phyloP scores from a whole-genome alignment of 306 rosid genomes.

The Quercus parvula region DNA sequence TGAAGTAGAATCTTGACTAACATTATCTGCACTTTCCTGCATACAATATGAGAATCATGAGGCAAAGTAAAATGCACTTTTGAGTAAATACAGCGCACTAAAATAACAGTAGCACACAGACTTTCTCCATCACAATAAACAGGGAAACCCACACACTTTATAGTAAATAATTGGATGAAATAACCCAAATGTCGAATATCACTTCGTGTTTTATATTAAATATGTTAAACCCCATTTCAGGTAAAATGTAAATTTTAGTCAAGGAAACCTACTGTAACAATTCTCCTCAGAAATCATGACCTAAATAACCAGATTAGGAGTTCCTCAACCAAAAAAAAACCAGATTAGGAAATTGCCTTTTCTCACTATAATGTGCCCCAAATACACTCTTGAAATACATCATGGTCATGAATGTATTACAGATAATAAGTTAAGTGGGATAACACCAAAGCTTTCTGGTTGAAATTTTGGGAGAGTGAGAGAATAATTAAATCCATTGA shows the following conservation, averaged over 20 bases:
- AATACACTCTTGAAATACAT: constrained; percentile 2
- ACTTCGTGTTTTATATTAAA: background rate
- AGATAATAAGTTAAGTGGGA: background rate
- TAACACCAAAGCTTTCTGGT: constrained; percentile 6
- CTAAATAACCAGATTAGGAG: background rate
- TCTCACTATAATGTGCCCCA: background rate
- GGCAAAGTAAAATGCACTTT: background rate
- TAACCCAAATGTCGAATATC: background rate
- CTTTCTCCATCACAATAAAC: background rate
- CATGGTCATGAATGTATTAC: constrained; percentile 1
- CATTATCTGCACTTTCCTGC: constrained; percentile 99
- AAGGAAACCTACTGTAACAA: background rate
- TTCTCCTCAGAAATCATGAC: background rate
- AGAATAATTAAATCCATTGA: constrained; percentile 3
- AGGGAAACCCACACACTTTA: background rate
- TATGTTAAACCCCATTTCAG: background rate
- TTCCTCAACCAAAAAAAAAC: too few relatives aligned
- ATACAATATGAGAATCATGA: constrained; percentile 23
- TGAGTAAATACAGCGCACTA: constrained; percentile 1
- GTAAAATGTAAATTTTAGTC: background rate
- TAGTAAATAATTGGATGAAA: background rate
- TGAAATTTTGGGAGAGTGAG: background rate
- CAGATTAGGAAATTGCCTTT: background rate
- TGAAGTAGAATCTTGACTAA: constrained; percentile 80
- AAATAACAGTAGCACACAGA: background rate